Evolutionary conservation across 2,329 filamentous ascomycete genomes (phyloP).

Genomic region (Dothiorella sarmentorum): DNA sequence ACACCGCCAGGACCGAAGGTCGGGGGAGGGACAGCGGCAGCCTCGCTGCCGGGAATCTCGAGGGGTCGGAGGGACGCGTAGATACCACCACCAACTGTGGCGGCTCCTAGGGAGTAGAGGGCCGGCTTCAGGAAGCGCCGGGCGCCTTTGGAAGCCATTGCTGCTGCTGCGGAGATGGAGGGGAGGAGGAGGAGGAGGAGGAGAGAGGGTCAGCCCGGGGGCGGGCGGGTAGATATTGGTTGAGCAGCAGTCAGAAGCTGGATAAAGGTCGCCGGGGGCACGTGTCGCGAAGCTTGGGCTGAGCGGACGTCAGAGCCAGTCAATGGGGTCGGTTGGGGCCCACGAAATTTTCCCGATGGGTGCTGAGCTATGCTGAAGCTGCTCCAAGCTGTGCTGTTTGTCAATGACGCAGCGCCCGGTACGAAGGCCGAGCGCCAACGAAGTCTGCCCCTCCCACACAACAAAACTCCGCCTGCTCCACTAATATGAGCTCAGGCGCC

Average conservation of each 20-base stretch:
- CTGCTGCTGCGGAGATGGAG: background rate
- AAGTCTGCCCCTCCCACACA: background rate
- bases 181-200: background rate
- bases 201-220: background rate
- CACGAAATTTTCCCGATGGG: conserved; percentile 8
- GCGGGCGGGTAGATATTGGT: conserved; percentile 14
- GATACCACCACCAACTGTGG: conserved; percentile 52
- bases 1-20: conserved; percentile 65
- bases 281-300: background rate
- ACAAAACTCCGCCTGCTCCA: background rate
- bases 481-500: background rate
- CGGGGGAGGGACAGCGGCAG: conserved; percentile 66
- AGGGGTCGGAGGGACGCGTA: conserved; percentile 66
- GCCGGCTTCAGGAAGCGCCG: conserved; percentile 53
- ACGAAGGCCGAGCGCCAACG: conserved; percentile 15
- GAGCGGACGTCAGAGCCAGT: background rate
- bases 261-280: background rate
- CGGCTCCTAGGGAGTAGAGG: conserved; percentile 57
- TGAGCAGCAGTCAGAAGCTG: background rate
- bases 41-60: conserved; percentile 67
- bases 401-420: conserved; percentile 18
- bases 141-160: conserved; percentile 24
- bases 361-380: background rate
- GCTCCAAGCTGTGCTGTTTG: background rate
- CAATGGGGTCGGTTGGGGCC: background rate